Percentiles rank a stretch among this genome's conserved stretches.
These are phyloP conservation scores for Chamaenerion angustifolium DNA, from an alignment of 345 rosid genomes.

Conservation along the genomic window DNA sequence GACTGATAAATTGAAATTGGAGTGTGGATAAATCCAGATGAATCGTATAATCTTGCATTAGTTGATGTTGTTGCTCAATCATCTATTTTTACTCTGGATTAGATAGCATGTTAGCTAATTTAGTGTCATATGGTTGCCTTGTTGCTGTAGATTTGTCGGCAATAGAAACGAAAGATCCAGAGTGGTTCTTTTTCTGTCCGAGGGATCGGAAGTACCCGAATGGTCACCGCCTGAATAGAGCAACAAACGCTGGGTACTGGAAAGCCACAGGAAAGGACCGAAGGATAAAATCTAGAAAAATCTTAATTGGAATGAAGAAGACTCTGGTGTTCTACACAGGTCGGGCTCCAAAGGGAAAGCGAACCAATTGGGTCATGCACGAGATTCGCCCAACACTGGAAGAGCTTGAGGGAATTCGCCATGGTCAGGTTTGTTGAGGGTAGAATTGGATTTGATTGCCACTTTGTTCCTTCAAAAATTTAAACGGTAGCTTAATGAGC, in stretches of 20 bases:
- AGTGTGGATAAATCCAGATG: no score
- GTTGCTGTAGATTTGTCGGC: slow-evolving; percentile 39
- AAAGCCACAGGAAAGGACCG: slow-evolving; percentile 93
- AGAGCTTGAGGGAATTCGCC: slow-evolving; percentile 59
- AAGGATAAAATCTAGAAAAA: slow-evolving; percentile 35
- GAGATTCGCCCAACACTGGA: slow-evolving; percentile 66
- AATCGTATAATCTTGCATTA: no score
- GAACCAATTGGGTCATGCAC: slow-evolving; percentile 89
- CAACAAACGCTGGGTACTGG: slow-evolving; percentile 78
- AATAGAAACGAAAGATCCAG: slow-evolving; percentile 42
- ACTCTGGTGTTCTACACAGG: slow-evolving; percentile 80
- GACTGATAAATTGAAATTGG: no score
- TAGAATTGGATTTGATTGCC: neutral
- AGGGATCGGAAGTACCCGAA: slow-evolving; percentile 78
- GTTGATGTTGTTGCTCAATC: neutral
- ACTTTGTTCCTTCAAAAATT: neutral
- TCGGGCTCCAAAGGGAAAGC: slow-evolving; percentile 60
- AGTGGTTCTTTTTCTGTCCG: slow-evolving; percentile 98
- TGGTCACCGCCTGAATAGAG: slow-evolving; percentile 70
- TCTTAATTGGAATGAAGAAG: slow-evolving; percentile 75
- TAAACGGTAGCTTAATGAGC: no score
- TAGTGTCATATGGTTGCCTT: neutral
- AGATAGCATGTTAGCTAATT: neutral
- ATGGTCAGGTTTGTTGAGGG: slow-evolving; percentile 54
- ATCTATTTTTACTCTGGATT: neutral